Evolutionary conservation across 2,329 filamentous ascomycete species (phyloP), one percentile per base, ranked within the genome.

Genomic region (Colletotrichum acutatum): DNA sequence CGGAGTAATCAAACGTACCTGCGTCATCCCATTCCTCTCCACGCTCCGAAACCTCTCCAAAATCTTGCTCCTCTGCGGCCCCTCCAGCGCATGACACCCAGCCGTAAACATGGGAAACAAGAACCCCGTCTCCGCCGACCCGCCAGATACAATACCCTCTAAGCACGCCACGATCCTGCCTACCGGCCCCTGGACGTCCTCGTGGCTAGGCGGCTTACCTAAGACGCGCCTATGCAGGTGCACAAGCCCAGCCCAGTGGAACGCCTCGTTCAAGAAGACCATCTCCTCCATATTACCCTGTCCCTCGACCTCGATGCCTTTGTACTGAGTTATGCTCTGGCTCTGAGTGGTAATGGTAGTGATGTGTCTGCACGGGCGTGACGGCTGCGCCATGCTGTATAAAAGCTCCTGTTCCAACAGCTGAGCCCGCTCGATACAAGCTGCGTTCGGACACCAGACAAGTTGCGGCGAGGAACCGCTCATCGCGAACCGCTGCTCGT

Each of bases 101-200:
- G 94, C 94, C 1, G 93, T 94, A 81, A 97, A 97, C 83, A 97
- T 91, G 0, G 94, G 94, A 75, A 97, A 95, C 52, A 97, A 81
- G 22, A 94, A 83, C 77, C 93, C 94, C 9, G 90, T 91, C 81
- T 96, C 94, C 0, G 93, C 93, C 19, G 90, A 91, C 34, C 91
- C 91, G 6, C 93, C 92, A 14, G 86, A 83, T 14, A 90, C 84
- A 61, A 97, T 90, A 49, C 88, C 88, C 26, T 85, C 85, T 74
- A 96, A 83, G 37, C 90, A 88, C 1, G 84, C 83, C 32, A 94
- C 84, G 58, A 96, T 92, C 74, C 90, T 87, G 49, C 85, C 81
- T 5, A 95, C 90, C 0, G 90, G 89, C 12, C 84, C 83, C 76
- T 91, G 90, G 0, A 97, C 92, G 26, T 90, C 86, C 0, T 83